Evolutionary conservation across 495 filamentous ascomycete species (phyloP).

Genomic region (Gamarada debralockiae): DNA sequence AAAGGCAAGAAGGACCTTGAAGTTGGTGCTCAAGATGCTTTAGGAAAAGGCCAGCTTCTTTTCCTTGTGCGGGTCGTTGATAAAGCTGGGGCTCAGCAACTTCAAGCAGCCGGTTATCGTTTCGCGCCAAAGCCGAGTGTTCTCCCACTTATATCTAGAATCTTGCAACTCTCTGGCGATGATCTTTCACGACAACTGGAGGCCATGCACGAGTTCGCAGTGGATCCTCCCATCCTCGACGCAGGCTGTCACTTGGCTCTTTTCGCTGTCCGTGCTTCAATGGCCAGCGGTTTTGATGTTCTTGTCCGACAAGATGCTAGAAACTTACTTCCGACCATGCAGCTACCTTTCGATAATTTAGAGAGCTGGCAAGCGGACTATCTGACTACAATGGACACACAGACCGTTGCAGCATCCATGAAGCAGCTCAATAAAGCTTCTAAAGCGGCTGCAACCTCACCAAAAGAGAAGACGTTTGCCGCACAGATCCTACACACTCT

Average conservation of each 20-base stretch:
- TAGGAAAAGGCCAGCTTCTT: constrained; percentile 69
- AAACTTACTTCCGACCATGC: constrained; percentile 65
- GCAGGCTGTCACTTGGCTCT: constrained; percentile 72
- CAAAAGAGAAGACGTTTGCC: constrained; percentile 33
- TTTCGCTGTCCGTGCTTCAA: constrained; percentile 67
- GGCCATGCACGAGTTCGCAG: constrained; percentile 58
- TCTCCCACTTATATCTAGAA: constrained; percentile 57
- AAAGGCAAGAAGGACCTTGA: not conserved
- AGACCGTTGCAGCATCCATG: constrained; percentile 4
- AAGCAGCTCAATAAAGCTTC: constrained; percentile 8
- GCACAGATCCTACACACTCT: constrained; percentile 32
- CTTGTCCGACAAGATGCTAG: constrained; percentile 60
- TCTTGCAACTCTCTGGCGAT: constrained; percentile 63
- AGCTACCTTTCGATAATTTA: constrained; percentile 53
- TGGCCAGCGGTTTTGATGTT: constrained; percentile 67
- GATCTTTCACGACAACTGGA: constrained; percentile 51
- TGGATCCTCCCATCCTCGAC: constrained; percentile 44
- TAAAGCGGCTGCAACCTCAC: not conserved
- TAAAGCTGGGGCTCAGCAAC: constrained; percentile 49
- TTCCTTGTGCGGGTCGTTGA: constrained; percentile 71
- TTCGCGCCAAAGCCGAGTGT: constrained; percentile 72
- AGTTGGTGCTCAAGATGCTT: constrained; percentile 16
- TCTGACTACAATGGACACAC: constrained; percentile 18
- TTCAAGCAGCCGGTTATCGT: constrained; percentile 70
- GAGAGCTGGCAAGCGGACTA: constrained; percentile 52